Base-by-base conservation (phyloP, 331 rosid species). In the Arachis monticola region DNA sequence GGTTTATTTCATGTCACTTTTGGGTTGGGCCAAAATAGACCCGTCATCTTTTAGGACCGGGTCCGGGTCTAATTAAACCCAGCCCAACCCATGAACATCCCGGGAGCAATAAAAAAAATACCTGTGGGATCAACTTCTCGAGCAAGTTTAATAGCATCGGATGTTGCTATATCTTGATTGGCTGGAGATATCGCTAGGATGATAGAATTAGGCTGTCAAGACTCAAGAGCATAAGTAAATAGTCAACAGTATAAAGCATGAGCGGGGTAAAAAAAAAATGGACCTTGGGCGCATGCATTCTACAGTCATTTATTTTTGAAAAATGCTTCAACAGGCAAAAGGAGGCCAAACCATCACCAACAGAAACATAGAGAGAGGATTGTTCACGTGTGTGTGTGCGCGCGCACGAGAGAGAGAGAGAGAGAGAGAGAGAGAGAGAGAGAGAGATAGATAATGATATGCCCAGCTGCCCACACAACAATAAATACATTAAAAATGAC, bases 141-240 rank as follows among this genome's bases (percentile, higher is more conserved):
- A 3, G 97, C 79, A 79, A 92, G 87, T 85, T 94, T 90, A 69
- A 94, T 94, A 56, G 99, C 99, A 90, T 94, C 99, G 30, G 99
- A 94, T 0, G 99, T 94, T 14, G 99, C 99, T 60, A 94, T 94
- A 80, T 92, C 99, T 83, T 94, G 97, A 74, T 94, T 94, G 78
- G 99, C 99, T 0, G 99, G 99, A 76, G 99, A 90, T 64, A 94
- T 92, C 56, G 99, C 99, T 53, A 94, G 82, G 67, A 94, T 94
- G 78, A 94, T 72, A 77, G 88, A 83, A 83, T 92, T 94, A 59
- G 99, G 99, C 99, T 94, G 86, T 78, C 77, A 80, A n/a, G 82
- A 80, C 60, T 78, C 77, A 80, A n/a, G 82, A 80, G 60, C 64
- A 77, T 56, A 75, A 73, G 27, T 22, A 22, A 22, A 22, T 22